Evolutionary conservation across 2,329 filamentous ascomycete species (phyloP), one percentile per base, ranked within the genome.

Genomic region (Nothopassalora personata): DNA sequence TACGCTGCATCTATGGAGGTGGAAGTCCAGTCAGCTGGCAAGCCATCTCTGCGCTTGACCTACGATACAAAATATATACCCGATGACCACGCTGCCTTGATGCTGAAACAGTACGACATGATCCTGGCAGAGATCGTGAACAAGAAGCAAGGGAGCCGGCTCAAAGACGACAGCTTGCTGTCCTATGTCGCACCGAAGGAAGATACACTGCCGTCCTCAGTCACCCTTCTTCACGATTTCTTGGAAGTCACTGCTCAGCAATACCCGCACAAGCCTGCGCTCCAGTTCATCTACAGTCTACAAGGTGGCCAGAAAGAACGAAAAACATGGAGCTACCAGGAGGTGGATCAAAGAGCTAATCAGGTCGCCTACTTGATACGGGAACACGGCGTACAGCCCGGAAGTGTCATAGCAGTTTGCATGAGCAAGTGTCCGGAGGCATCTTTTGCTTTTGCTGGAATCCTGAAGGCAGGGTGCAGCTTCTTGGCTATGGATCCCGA

Each of bases 351-450:
- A 0, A 82, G 86, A 64, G 89, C 87, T 0, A 92, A 95, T 67
- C 81, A 80, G 63, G 81, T 95, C 15, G 89, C 90, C 0, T 80
- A 87, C 55, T 71, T 92, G 11, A 76, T 96, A 1, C 70, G 77
- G 1, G 65, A 72, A 0, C 72, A 78, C 19, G 80, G 79, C 2
- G 74, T 84, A 0, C 62, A 71, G 0, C 77, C 82, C 0, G 87
- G 89, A 0, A 77, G 76, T 28, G 84, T 92, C 4, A 79, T 96
- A 23, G 90, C 85, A 0, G 81, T 93, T 8, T 91, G 88, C 69
- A 95, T 95, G 67, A 85, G 91, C 57, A 96, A 96, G 70, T 92
- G 87, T 61, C 86, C 91, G 0, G 88, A 93, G 69, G 91, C 90
- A 0, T 92, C 90, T 39, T 90, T 94, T 67, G 83, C 87, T 0